Percentiles rank a stretch among this genome's conserved stretches.
These are phyloP conservation scores for Juncus effusus DNA, from an alignment of 176 grass and related monocot species.

Conservation along the genomic window DNA sequence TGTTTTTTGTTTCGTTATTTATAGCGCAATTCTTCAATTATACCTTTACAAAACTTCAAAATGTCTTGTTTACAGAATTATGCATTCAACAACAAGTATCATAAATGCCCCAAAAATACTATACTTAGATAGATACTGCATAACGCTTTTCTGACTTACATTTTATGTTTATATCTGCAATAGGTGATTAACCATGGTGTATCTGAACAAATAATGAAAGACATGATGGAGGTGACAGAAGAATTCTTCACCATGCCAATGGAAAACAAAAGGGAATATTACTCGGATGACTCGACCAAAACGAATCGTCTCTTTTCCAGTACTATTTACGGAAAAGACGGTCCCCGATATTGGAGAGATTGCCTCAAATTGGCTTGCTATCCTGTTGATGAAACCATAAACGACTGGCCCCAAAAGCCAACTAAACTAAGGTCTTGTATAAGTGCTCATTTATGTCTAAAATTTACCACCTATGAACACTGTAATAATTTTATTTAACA, in stretches of 20 bases:
- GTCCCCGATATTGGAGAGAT: conserved; percentile 49
- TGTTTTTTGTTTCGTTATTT: not conserved
- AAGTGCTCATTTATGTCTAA: not conserved
- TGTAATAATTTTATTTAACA: conserved; percentile 10
- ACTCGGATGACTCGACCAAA: conserved; percentile 34
- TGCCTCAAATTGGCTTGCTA: conserved; percentile 62
- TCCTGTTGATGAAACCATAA: conserved; percentile 23
- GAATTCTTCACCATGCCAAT: conserved; percentile 51
- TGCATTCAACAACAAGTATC: too few species aligned
- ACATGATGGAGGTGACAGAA: conserved; percentile 22
- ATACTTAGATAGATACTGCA: not conserved
- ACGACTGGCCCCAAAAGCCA: conserved; percentile 54
- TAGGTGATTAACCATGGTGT: conserved; percentile 44
- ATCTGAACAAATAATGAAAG: conserved; percentile 31
- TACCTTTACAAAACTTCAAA: not conserved
- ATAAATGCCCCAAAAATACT: not conserved
- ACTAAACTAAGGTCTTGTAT: conserved; percentile 33
- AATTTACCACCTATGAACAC: not conserved
- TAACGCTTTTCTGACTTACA: not conserved
- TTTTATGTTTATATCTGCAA: not conserved
- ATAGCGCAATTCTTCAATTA: not conserved
- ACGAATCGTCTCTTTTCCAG: conserved; percentile 55
- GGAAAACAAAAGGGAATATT: conserved; percentile 39
- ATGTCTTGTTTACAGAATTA: not conserved
- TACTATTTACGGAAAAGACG: conserved; percentile 33